These are phyloP conservation scores for Bisporella sp. DNA, from an alignment of 2,329 filamentous ascomycete genomes.

Conservation along the genomic window DNA sequence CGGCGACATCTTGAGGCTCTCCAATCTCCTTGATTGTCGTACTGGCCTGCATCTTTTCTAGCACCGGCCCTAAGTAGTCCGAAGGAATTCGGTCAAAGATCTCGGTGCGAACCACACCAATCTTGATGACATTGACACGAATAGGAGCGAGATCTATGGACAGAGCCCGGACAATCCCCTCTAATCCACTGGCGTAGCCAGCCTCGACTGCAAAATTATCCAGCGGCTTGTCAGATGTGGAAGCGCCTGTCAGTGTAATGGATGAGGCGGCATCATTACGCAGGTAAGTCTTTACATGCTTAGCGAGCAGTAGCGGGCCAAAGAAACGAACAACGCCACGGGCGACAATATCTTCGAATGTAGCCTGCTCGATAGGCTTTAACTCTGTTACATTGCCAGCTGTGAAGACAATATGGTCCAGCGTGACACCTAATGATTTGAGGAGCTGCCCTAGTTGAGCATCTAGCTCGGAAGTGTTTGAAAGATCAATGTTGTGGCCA, in stretches of 20 bases:
- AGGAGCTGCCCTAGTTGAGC: slow-evolving; percentile 34
- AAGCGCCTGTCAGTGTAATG: slow-evolving; percentile 14
- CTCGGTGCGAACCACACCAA: slow-evolving; percentile 45
- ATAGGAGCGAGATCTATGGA: slow-evolving; percentile 56
- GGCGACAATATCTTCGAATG: background rate
- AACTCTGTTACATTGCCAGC: slow-evolving; percentile 3
- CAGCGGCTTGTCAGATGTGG: slow-evolving; percentile 9
- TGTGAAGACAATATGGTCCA: slow-evolving; percentile 17
- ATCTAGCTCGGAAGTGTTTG: slow-evolving; percentile 1
- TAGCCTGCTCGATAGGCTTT: slow-evolving; percentile 2
- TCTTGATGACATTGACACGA: slow-evolving; percentile 53
- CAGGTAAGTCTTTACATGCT: slow-evolving; percentile 7
- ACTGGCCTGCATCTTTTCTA: slow-evolving; percentile 20
- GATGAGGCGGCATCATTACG: slow-evolving; percentile 6
- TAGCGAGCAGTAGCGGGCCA: slow-evolving; percentile 4
- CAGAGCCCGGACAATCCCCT: slow-evolving; percentile 45
- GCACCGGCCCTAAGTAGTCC: slow-evolving; percentile 26
- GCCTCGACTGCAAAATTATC: slow-evolving; percentile 38
- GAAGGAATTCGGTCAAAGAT: slow-evolving; percentile 27
- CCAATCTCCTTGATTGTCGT: slow-evolving; percentile 8
- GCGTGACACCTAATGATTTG: slow-evolving; percentile 23
- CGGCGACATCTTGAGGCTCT: slow-evolving; percentile 30
- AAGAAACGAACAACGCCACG: background rate
- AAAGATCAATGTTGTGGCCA: slow-evolving; percentile 10
- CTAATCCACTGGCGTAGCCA: slow-evolving; percentile 39